These are phyloP conservation scores for Talaromyces sp. DNA, from an alignment of 2,329 filamentous ascomycete genomes.

Conservation along the genomic window DNA sequence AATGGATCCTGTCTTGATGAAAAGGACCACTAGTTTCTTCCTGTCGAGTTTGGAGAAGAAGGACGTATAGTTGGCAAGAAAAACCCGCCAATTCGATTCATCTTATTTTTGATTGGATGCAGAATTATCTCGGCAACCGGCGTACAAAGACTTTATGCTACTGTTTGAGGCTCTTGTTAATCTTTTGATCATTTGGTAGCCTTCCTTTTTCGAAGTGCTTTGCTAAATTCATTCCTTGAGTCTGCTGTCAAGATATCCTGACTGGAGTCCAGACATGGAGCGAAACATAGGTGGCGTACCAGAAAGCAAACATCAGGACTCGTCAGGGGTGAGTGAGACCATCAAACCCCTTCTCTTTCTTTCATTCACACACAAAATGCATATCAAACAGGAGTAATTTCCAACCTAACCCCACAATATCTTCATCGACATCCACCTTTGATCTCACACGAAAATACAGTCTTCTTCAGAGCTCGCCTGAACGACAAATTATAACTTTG, in stretches of 20 bases:
- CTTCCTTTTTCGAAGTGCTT: not conserved
- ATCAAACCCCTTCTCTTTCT: not conserved
- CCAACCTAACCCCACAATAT: not conserved
- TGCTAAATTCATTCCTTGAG: not conserved
- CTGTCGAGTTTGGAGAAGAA: not conserved
- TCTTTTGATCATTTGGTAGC: not conserved
- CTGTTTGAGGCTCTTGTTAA: not conserved
- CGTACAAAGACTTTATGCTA: not conserved
- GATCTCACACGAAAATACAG: not conserved
- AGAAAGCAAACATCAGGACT: too few relatives aligned
- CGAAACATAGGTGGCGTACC: not conserved
- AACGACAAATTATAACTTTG: not conserved
- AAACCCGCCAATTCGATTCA: not conserved
- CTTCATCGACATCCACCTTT: not conserved
- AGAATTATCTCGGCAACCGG: not conserved
- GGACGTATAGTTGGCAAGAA: too few relatives aligned
- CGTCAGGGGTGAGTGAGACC: not conserved
- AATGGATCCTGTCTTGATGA: not conserved
- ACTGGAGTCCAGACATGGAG: not conserved
- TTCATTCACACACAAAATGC: not conserved
- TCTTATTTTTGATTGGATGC: not conserved
- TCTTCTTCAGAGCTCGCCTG: conserved; percentile 1
- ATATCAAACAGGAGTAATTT: not conserved
- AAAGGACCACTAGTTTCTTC: not conserved
- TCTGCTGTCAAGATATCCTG: not conserved